A percentile compares a stretch with the other conserved stretches of the same genome.
These are phyloP conservation scores for Myxozyma melibiosi DNA, from an alignment of 805 yeast genomes.

Conservation along the genomic window DNA sequence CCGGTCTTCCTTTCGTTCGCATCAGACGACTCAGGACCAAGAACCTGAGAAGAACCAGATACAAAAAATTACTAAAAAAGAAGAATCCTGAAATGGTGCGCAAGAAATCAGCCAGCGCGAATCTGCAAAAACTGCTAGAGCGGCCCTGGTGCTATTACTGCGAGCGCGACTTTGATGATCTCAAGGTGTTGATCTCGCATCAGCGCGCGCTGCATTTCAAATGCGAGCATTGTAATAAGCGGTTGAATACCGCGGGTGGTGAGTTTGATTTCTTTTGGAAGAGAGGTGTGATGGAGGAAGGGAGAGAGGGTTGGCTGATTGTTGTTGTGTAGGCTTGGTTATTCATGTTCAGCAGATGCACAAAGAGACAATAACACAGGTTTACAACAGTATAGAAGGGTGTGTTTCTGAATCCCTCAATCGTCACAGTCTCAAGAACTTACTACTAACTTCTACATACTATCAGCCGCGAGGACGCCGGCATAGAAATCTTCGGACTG, in stretches of 20 bases:
- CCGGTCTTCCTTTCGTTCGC: no score
- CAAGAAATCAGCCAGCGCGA: constrained; percentile 27
- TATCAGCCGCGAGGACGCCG: constrained; percentile 30
- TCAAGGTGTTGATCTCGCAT: constrained; percentile 36
- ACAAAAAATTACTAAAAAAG: not conserved
- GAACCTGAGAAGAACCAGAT: not conserved
- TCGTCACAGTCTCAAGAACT: not conserved
- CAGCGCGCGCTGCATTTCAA: constrained; percentile 36
- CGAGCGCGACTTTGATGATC: constrained; percentile 36
- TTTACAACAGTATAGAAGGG: constrained; percentile 31
- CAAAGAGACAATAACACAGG: constrained; percentile 29
- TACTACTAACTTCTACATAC: not conserved
- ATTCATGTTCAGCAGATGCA: constrained; percentile 36
- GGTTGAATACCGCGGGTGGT: constrained; percentile 37
- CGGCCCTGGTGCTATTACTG: constrained; percentile 38
- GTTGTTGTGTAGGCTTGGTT: constrained; percentile 19
- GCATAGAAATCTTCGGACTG: constrained; percentile 36
- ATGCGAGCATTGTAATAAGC: constrained; percentile 35
- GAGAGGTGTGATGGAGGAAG: not conserved
- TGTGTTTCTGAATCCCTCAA: not conserved
- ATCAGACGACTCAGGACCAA: no score
- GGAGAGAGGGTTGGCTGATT: not conserved
- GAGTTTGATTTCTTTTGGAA: not conserved
- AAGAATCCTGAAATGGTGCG: constrained; percentile 20
- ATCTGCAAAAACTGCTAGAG: constrained; percentile 24